Percentiles rank a stretch among this genome's conserved stretches.
phyloP scores from a whole-genome alignment of 148 eudicot species.

The Fagopyrum homotropicum region DNA sequence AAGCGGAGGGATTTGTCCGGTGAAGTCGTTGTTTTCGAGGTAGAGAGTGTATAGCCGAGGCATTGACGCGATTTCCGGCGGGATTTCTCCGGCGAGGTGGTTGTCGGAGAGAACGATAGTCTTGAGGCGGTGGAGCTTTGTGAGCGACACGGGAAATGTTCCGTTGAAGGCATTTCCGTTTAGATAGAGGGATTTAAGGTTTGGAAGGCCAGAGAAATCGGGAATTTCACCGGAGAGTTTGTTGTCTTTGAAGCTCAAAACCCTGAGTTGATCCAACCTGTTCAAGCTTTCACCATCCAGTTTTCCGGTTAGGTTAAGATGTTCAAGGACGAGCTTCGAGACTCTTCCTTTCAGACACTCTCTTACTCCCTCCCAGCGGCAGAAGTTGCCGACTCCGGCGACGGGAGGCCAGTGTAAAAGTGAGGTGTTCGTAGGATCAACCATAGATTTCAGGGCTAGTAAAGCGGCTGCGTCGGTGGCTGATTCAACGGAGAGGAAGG shows the following conservation, averaged over 20 bases:
- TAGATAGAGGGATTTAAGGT: constrained; percentile 6
- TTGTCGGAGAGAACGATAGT: constrained; percentile 55
- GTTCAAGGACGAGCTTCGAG: constrained; percentile 68
- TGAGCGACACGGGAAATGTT: constrained; percentile 38
- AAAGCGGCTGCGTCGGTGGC: constrained; percentile 8
- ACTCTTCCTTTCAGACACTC: constrained; percentile 74
- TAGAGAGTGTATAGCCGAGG: constrained; percentile 44
- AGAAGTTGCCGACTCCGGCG: constrained; percentile 20
- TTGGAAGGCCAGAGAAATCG: constrained; percentile 9
- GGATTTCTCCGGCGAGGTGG: constrained; percentile 49
- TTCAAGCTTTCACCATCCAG: constrained; percentile 33
- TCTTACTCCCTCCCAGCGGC: constrained; percentile 72
- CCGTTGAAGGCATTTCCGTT: constrained; percentile 28
- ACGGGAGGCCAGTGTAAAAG: neutral
- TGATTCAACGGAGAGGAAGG: neutral
- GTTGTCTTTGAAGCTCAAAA: constrained; percentile 14
- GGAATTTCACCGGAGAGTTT: neutral
- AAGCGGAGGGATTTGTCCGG: constrained; percentile 52
- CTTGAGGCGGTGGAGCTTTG: constrained; percentile 60
- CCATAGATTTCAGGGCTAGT: constrained; percentile 6
- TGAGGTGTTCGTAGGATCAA: neutral
- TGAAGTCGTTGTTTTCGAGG: constrained; percentile 47
- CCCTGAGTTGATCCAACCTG: constrained; percentile 14
- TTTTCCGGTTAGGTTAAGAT: constrained; percentile 28
- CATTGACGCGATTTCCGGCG: constrained; percentile 26